These are phyloP conservation scores for Aquanectria penicillioides DNA, from an alignment of 2,329 filamentous ascomycete genomes.

Conservation along the genomic window DNA sequence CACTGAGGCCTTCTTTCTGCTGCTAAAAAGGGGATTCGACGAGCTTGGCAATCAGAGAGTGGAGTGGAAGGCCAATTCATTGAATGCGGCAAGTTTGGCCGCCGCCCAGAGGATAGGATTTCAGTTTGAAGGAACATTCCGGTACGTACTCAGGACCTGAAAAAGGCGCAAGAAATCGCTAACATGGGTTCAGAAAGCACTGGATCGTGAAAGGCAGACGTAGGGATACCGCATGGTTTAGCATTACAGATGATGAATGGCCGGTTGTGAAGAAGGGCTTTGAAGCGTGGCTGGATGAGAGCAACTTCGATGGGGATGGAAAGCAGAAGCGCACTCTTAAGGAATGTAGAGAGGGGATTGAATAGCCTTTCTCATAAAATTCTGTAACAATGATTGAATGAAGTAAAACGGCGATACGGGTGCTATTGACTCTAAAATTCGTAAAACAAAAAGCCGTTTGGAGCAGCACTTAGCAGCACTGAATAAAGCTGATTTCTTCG, in stretches of 20 bases:
- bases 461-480: too few relatives aligned
- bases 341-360: not conserved
- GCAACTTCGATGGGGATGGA: not conserved
- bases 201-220: not conserved
- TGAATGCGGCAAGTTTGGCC: not conserved
- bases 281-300: not conserved
- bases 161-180: not conserved
- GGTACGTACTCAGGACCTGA: not conserved
- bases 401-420: too few relatives aligned
- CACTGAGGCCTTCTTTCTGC: not conserved
- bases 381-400: too few relatives aligned
- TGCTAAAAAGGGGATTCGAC: not conserved
- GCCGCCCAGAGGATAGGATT: not conserved
- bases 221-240: not conserved
- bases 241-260: not conserved
- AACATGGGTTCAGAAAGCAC: not conserved
- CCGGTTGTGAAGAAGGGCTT: not conserved
- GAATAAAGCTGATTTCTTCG: too few relatives aligned
- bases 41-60: not conserved
- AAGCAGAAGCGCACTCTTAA: not conserved
- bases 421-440: too few relatives aligned
- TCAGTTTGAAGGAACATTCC: not conserved
- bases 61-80: not conserved
- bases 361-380: too few relatives aligned
- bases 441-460: too few relatives aligned